These are phyloP conservation scores for Silene coronaria DNA, from an alignment of 179 eudicot genomes.

Conservation along the genomic window DNA sequence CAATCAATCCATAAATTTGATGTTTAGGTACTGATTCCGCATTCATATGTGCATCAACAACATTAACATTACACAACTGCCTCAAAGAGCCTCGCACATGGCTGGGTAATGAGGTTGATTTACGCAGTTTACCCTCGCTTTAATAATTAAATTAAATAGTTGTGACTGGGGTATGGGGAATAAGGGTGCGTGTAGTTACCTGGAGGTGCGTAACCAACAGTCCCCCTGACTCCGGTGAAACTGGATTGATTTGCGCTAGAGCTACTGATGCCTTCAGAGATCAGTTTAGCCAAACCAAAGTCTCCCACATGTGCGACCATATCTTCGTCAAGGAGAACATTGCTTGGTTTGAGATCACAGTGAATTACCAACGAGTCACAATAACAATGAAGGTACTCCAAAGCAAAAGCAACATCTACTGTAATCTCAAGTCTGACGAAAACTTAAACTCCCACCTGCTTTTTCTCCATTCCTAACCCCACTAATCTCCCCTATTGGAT, in stretches of 20 bases:
- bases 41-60: too few species aligned
- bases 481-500: neutral
- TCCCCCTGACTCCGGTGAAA: slow-evolving; percentile 29
- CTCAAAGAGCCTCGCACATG: too few species aligned
- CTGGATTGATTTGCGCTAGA: slow-evolving; percentile 5
- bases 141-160: too few species aligned
- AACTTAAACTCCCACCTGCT: slow-evolving; percentile 10
- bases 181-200: neutral
- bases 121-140: too few species aligned
- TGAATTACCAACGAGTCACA: slow-evolving; percentile 21
- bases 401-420: slow-evolving; percentile 22
- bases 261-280: neutral
- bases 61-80: too few species aligned
- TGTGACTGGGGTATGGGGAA: too few species aligned
- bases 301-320: slow-evolving; percentile 34
- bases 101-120: too few species aligned
- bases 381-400: slow-evolving; percentile 28
- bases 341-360: slow-evolving; percentile 35
- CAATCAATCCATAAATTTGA: neutral
- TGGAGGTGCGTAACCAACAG: slow-evolving; percentile 33
- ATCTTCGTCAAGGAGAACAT: slow-evolving; percentile 26
- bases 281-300: slow-evolving; percentile 28
- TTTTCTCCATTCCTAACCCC: neutral
- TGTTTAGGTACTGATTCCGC: too few species aligned
- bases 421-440: slow-evolving; percentile 23